A percentile compares a stretch with the other conserved stretches of the same genome.
Evolutionary conservation across 257 asterid species (phyloP).

Genomic region (Haberlea rhodopensis): DNA sequence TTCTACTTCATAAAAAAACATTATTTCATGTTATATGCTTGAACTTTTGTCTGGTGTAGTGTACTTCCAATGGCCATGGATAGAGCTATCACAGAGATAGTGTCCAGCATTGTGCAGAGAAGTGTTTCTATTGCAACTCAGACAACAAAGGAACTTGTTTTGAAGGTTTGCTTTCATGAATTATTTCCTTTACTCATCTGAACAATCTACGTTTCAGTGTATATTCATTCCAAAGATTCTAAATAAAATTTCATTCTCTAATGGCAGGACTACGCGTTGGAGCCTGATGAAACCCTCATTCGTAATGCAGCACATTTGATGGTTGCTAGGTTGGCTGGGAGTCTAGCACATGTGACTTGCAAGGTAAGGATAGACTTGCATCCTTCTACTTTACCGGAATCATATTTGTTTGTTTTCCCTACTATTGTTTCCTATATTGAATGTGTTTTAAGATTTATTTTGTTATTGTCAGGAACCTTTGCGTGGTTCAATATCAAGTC

Average conservation of each 20-base stretch:
- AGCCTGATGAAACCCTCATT: slow-evolving; percentile 87
- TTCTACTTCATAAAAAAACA: slow-evolving; percentile 7
- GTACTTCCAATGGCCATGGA: slow-evolving; percentile 92
- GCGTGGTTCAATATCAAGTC: slow-evolving; percentile 76
- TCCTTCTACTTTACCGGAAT: slow-evolving; percentile 9
- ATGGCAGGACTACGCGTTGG: slow-evolving; percentile 93
- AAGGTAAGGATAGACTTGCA: slow-evolving; percentile 51
- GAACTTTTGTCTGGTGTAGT: slow-evolving; percentile 44
- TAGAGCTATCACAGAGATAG: slow-evolving; percentile 91
- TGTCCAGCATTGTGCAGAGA: slow-evolving; percentile 79
- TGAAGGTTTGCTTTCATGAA: slow-evolving; percentile 52
- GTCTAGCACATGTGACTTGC: slow-evolving; percentile 99
- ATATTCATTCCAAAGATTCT: neutral
- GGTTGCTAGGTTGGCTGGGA: slow-evolving; percentile 99
- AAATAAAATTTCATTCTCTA: slow-evolving; percentile 4
- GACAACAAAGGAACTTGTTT: slow-evolving; percentile 93
- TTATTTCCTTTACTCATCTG: neutral
- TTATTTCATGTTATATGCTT: neutral
- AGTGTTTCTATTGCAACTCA: slow-evolving; percentile 97
- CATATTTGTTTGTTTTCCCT: neutral
- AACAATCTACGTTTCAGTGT: slow-evolving; percentile 2
- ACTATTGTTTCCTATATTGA: neutral
- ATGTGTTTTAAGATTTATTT: slow-evolving; percentile 18
- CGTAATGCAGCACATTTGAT: slow-evolving; percentile 92
- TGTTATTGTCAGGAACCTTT: slow-evolving; percentile 66